Conservation (phyloP, 2,329 filamentous ascomycete genomes). For the Colletotrichum caudatum region DNA sequence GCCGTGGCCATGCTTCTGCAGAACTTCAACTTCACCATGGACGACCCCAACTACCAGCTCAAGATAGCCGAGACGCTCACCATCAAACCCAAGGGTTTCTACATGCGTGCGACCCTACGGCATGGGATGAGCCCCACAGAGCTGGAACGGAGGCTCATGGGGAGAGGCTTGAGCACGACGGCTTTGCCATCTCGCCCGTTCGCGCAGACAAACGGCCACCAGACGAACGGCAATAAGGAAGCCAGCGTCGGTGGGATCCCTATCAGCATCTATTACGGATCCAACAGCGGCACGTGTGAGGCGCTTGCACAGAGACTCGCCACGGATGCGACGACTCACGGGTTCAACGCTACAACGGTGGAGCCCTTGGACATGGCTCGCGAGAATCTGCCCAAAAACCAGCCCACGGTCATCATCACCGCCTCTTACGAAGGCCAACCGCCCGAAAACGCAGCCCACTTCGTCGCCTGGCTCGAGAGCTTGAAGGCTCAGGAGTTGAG, state of each 20-base stretch:
- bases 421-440: conserved; percentile 78
- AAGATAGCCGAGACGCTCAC: conserved; percentile 67
- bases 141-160: conserved; percentile 60
- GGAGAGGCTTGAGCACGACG: conserved; percentile 39
- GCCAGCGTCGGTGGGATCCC: conserved; percentile 46
- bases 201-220: conserved; percentile 23
- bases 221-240: conserved; percentile 26
- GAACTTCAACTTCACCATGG: conserved; percentile 73
- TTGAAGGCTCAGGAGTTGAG: conserved; percentile 61
- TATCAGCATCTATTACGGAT: conserved; percentile 75
- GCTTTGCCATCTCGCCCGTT: conserved; percentile 2
- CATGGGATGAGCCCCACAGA: conserved; percentile 54
- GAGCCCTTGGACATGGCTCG: conserved; percentile 69
- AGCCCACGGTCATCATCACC: conserved; percentile 72
- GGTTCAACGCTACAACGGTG: conserved; percentile 64
- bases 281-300: conserved; percentile 77
- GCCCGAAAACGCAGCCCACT: conserved; percentile 75
- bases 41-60: conserved; percentile 68
- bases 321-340: conserved; percentile 64
- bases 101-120: conserved; percentile 67
- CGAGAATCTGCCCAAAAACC: conserved; percentile 65
- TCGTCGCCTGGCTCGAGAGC: conserved; percentile 71
- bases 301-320: conserved; percentile 71
- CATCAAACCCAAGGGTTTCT: conserved; percentile 70
- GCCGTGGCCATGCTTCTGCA: conserved; percentile 68